Conservation (phyloP, 2,329 filamentous ascomycete species). For the Zymoseptoria tritici region DNA sequence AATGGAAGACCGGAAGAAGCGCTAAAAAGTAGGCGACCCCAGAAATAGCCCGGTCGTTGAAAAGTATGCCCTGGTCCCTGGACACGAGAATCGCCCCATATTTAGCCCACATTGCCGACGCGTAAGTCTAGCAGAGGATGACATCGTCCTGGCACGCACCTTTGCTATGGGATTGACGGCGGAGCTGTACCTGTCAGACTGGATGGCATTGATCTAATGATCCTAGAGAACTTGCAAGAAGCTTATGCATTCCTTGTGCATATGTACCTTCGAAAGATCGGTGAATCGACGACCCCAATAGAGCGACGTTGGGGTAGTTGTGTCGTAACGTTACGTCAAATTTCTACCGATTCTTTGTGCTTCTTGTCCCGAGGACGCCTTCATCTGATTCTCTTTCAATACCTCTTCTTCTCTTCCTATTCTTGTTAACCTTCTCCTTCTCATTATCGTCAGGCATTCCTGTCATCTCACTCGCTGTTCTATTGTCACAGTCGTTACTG, state of each 20-base stretch:
- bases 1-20: constrained; percentile 3
- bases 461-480: not conserved
- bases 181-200: not conserved
- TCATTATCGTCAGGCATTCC: not conserved
- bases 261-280: not conserved
- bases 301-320: not conserved
- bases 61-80: not conserved
- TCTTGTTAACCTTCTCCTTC: not conserved
- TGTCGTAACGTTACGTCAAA: not conserved
- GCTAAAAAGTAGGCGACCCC: not conserved
- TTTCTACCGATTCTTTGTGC: not conserved
- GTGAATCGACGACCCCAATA: not conserved
- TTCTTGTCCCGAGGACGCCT: not conserved
- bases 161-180: not conserved
- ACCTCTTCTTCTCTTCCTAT: not conserved
- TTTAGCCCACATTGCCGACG: not conserved
- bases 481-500: constrained; percentile 3
- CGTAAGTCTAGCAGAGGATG: not conserved
- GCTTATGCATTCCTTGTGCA: not conserved
- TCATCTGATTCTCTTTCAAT: not conserved
- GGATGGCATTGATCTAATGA: not conserved
- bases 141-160: not conserved
- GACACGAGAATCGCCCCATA: not conserved
- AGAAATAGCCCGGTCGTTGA: not conserved
- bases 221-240: not conserved